A percentile compares a stretch with the other conserved stretches of the same genome.
Evolutionary conservation across 192 early-diverging fungal species (phyloP).

Genomic region (Endogone sp.): DNA sequence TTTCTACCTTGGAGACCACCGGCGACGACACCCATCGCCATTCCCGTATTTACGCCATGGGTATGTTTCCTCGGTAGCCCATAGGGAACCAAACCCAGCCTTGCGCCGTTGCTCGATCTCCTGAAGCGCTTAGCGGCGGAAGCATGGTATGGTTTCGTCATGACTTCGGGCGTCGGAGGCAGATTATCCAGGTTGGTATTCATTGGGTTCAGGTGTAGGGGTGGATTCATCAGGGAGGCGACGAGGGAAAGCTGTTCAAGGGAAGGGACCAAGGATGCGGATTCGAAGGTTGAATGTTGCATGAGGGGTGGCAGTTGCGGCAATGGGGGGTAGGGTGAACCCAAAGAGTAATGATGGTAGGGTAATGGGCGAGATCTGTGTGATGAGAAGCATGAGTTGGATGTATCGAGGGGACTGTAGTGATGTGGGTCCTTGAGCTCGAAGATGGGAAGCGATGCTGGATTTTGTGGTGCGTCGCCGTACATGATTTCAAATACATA

Average conservation of each 20-base stretch:
- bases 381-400: neutral
- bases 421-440: conserved; percentile 23
- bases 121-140: neutral
- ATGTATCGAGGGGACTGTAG: neutral
- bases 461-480: conserved; percentile 10
- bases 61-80: neutral
- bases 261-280: neutral
- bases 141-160: too few species aligned
- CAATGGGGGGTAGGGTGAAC: neutral
- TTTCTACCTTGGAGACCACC: neutral
- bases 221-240: too few species aligned
- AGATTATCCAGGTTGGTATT: too few species aligned
- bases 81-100: neutral
- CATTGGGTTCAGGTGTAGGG: too few species aligned
- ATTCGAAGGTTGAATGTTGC: neutral
- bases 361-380: neutral
- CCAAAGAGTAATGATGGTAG: neutral
- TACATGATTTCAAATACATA: conserved; percentile 38
- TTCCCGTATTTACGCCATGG: too few species aligned
- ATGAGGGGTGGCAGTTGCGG: conserved; percentile 17
- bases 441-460: conserved; percentile 13
- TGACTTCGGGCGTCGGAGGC: too few species aligned
- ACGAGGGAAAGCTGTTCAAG: too few species aligned
- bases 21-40: neutral
- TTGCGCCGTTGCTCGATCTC: neutral